These are phyloP conservation scores for Phaeomoniella chlamydospora DNA, from an alignment of 2,329 filamentous ascomycete genomes.

Conservation along the genomic window DNA sequence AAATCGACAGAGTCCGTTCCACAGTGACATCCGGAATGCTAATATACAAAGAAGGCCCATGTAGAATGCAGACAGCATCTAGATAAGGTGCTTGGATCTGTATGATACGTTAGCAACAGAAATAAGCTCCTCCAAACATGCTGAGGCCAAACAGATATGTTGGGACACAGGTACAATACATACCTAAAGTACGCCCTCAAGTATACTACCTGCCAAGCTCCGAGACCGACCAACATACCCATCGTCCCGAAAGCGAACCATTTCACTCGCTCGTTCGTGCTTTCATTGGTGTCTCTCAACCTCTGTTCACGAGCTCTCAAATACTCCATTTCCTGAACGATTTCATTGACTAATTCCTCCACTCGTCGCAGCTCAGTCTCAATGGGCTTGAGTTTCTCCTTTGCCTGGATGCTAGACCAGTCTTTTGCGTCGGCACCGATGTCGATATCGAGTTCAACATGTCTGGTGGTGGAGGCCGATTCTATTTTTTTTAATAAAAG, in stretches of 20 bases:
- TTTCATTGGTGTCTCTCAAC: conserved; percentile 96
- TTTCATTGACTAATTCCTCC: conserved; percentile 77
- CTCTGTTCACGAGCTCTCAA: conserved; percentile 81
- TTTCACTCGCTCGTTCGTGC: conserved; percentile 96
- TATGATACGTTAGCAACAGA: not conserved
- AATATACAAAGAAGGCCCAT: too few relatives aligned
- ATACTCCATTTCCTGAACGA: conserved; percentile 94
- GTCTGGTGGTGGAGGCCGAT: conserved; percentile 43
- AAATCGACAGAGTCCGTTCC: too few relatives aligned
- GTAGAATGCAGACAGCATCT: too few relatives aligned
- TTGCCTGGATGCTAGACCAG: conserved; percentile 91
- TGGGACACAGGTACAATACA: too few relatives aligned
- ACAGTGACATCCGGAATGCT: too few relatives aligned
- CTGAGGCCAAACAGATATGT: too few relatives aligned
- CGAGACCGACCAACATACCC: conserved; percentile 74
- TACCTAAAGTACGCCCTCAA: conserved; percentile 90
- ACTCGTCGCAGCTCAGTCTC: conserved; percentile 88
- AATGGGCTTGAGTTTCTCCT: conserved; percentile 94
- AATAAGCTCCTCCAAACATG: too few relatives aligned
- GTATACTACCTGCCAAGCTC: conserved; percentile 96
- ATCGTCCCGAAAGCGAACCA: conserved; percentile 96
- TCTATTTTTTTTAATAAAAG: conserved; percentile 13
- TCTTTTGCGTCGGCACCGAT: conserved; percentile 96
- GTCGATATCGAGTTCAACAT: conserved; percentile 85
- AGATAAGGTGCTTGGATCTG: not conserved